Evolutionary conservation across 805 yeast genomes (phyloP), one percentile per base, ranked within the genome.

Genomic region (Metschnikowia aberdeeniae): DNA sequence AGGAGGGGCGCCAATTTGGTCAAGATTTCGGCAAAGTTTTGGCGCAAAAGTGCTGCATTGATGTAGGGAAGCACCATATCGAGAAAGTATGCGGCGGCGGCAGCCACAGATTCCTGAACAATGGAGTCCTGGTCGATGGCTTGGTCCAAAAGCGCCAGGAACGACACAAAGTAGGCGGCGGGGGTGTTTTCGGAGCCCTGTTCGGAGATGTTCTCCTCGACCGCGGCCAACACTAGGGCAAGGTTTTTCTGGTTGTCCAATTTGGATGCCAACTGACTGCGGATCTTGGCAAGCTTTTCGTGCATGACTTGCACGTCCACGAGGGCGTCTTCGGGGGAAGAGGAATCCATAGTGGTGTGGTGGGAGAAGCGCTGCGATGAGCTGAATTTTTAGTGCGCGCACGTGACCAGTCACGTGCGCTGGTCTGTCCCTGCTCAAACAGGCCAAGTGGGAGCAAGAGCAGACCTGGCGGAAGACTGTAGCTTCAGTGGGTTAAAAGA

Each of bases 171-270:
- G 64, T 93, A 93, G 0, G 96, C 83, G 24, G 87, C 84, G 24
- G 96, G 82, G 12, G 86, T 73, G 47, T 70, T 73, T 38, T 75
- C 74, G 41, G 78, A 78, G 36, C 75, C 72, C 54, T 84, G 86
- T 52, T 82, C 89, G 36, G 76, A 73, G 36, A 93, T 76, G 55
- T 87, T 87, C 55, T 88, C 96, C 62, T 93, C 99, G 40, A 93
- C 90, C 3, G 97, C 96, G 19, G 84, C 77, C 40, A 93, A 73
- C 45, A 92, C 82, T 24, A 88, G 67, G 7, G 97, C 96, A 51
- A 87, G 72, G 60, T 85, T 89, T 59, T 84, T 86, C 67, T 89
- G 97, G 63, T 89, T 87, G 20, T 84, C 89, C 41, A 90, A 69
- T 61, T 88, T 89, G n/a, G 96, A 88, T 50, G 67, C 75, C 56